Conservation (phyloP, 2,329 filamentous ascomycete species). For the Penicillium sp. region DNA sequence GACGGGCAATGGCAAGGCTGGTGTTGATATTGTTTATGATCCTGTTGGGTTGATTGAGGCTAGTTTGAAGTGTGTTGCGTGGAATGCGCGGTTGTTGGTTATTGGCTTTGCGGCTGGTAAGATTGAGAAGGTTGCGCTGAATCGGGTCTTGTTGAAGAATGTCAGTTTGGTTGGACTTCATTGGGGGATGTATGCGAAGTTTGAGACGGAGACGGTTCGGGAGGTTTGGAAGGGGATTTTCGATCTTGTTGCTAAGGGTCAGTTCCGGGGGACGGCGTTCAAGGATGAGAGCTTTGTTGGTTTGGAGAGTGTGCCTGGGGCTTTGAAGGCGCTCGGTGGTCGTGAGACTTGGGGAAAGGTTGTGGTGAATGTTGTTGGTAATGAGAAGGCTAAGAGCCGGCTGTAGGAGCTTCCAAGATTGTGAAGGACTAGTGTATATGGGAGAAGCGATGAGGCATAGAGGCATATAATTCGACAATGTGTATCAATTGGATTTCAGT, state of each 20-base stretch:
- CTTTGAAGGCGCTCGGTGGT: conserved; percentile 73
- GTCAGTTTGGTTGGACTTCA: conserved; percentile 86
- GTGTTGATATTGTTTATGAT: conserved; percentile 94
- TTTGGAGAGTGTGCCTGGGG: conserved; percentile 73
- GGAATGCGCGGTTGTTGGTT: conserved; percentile 85
- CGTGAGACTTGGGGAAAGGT: conserved; percentile 96
- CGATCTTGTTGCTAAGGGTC: conserved; percentile 71
- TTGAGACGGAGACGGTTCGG: conserved; percentile 69
- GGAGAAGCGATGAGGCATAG: background rate
- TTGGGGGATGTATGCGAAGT: conserved; percentile 80
- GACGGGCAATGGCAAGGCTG: conserved; percentile 64
- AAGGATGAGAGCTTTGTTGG: conserved; percentile 80
- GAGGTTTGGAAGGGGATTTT: conserved; percentile 82
- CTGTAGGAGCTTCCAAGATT: conserved; percentile 23
- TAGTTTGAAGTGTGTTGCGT: conserved; percentile 87
- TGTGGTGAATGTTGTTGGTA: conserved; percentile 78
- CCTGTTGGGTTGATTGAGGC: conserved; percentile 86
- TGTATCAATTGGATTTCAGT: background rate
- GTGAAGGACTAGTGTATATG: background rate
- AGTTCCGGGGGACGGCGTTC: conserved; percentile 80
- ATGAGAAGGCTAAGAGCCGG: conserved; percentile 58
- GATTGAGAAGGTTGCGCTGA: conserved; percentile 91
- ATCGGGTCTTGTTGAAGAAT: conserved; percentile 91
- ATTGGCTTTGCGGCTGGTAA: conserved; percentile 84
- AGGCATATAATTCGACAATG: background rate